phyloP scores from a whole-genome alignment of 192 early-diverging fungal genomes.

The Chytriomyces confervae region DNA sequence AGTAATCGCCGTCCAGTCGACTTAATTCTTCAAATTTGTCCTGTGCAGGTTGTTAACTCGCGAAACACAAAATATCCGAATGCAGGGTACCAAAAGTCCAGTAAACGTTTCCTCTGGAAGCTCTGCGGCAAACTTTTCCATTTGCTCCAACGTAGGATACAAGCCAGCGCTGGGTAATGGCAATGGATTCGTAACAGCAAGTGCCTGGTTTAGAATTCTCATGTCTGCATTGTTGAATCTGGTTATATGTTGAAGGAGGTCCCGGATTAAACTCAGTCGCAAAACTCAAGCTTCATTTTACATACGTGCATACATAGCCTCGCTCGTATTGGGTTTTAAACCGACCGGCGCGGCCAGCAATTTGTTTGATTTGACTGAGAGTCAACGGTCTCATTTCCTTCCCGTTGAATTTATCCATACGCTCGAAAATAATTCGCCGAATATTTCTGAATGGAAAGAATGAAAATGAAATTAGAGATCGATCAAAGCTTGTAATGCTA shows the following conservation, averaged over 20 bases:
- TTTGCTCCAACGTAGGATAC: slow-evolving; percentile 73
- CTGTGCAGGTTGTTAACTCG: not conserved
- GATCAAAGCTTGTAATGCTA: not conserved
- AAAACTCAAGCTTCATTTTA: slow-evolving; percentile 29
- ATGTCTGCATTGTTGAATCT: slow-evolving; percentile 43
- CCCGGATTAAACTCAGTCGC: not conserved
- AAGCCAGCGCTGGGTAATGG: slow-evolving; percentile 67
- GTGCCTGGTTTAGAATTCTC: slow-evolving; percentile 24
- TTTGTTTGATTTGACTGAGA: slow-evolving; percentile 88
- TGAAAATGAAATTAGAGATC: not conserved
- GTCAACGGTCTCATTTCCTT: slow-evolving; percentile 52
- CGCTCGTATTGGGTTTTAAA: slow-evolving; percentile 71
- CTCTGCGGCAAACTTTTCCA: slow-evolving; percentile 77
- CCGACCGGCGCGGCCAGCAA: slow-evolving; percentile 90
- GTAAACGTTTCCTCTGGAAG: slow-evolving; percentile 68
- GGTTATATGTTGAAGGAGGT: not conserved
- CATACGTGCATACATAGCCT: slow-evolving; percentile 77
- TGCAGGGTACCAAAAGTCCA: slow-evolving; percentile 58
- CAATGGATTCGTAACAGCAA: slow-evolving; percentile 23
- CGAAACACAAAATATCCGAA: not conserved
- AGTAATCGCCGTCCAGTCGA: slow-evolving; percentile 70
- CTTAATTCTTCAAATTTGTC: slow-evolving; percentile 76
- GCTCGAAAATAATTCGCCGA: slow-evolving; percentile 84
- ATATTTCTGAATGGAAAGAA: slow-evolving; percentile 68
- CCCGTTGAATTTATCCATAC: slow-evolving; percentile 83